A percentile compares a stretch with the other conserved stretches of the same genome.
Conservation (phyloP, 441 rosid genomes). For the Viola pubescens region DNA sequence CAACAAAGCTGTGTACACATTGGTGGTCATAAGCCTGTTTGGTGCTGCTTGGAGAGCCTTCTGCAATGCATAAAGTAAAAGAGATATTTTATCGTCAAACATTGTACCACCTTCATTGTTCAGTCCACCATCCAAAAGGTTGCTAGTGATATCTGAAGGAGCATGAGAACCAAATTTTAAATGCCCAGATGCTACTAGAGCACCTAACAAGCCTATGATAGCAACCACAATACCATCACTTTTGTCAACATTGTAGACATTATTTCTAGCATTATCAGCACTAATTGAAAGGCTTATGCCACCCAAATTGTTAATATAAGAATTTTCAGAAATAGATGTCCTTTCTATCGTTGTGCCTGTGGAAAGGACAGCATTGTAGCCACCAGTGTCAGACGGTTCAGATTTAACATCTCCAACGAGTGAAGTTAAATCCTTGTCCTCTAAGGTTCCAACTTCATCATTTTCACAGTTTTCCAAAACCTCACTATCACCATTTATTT, state of each 20-base stretch:
- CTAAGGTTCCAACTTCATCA: conserved; percentile 31
- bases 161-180: conserved; percentile 53
- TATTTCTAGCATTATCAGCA: conserved; percentile 95
- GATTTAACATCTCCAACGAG: conserved; percentile 34
- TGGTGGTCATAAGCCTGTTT: conserved; percentile 78
- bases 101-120: conserved; percentile 73
- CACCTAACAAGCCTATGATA: conserved; percentile 84
- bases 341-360: conserved; percentile 40
- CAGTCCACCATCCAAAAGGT: conserved; percentile 54
- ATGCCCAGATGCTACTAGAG: conserved; percentile 73
- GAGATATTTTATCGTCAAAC: conserved; percentile 94
- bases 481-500: conserved; percentile 26
- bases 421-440: conserved; percentile 30
- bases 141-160: conserved; percentile 52
- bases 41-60: conserved; percentile 96
- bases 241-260: conserved; percentile 79
- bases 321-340: conserved; percentile 57
- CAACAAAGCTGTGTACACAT: conserved; percentile 80
- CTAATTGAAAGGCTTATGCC: conserved; percentile 93
- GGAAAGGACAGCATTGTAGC: conserved; percentile 34
- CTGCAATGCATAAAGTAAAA: conserved; percentile 87
- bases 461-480: conserved; percentile 32
- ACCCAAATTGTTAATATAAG: conserved; percentile 56
- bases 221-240: conserved; percentile 89
- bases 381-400: conserved; percentile 30